phyloP scores from a whole-genome alignment of 2,329 filamentous ascomycete species.

The Pseudocercospora musae region DNA sequence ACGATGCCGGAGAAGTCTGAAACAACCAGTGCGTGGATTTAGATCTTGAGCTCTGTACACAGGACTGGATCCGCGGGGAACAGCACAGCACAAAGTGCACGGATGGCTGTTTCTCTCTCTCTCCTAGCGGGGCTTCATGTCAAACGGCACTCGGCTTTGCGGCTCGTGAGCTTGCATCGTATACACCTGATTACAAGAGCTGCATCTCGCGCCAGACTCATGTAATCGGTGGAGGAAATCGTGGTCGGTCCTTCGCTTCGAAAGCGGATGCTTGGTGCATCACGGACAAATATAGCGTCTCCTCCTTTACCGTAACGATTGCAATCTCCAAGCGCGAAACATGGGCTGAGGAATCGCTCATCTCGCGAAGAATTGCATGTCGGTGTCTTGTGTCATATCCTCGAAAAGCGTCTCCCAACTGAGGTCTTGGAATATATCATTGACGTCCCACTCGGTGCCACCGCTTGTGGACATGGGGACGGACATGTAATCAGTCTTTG shows the following conservation, averaged over 20 bases:
- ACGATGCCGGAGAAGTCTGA: background rate
- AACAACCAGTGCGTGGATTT: background rate
- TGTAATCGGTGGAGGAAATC: too few relatives aligned
- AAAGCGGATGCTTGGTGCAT: too few relatives aligned
- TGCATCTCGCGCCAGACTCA: too few relatives aligned
- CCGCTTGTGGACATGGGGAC: slow-evolving; percentile 9
- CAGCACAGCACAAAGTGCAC: background rate
- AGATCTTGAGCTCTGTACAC: background rate
- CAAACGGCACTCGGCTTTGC: background rate
- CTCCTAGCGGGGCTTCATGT: background rate
- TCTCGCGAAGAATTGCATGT: slow-evolving; percentile 16
- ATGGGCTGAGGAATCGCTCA: background rate
- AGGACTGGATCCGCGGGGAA: background rate
- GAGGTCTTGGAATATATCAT: slow-evolving; percentile 24
- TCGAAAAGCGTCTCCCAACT: slow-evolving; percentile 26
- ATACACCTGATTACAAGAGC: too few relatives aligned
- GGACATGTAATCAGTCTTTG: slow-evolving; percentile 6
- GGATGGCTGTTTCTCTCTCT: background rate
- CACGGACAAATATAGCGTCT: too few relatives aligned
- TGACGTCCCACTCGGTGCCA: slow-evolving; percentile 17
- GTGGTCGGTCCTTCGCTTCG: too few relatives aligned
- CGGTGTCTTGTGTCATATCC: slow-evolving; percentile 15
- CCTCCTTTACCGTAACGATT: too few relatives aligned
- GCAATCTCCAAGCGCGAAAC: too few relatives aligned
- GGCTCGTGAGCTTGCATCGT: background rate